A percentile compares a stretch with the other conserved stretches of the same genome.
Conservation (phyloP, 306 rosid genomes). For the Cicer judaicum region DNA sequence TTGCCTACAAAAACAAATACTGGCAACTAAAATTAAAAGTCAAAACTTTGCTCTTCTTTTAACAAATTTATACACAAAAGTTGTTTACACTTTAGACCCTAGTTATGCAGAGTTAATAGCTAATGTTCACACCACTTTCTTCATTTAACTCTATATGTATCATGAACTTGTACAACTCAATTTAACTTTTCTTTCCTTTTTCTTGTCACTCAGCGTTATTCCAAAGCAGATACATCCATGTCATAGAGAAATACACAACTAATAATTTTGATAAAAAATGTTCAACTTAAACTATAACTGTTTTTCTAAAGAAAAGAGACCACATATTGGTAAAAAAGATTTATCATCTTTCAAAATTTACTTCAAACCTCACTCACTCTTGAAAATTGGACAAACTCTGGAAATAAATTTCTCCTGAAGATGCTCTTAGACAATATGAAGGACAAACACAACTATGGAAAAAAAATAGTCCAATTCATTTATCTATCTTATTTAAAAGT, state of each 20-base stretch:
- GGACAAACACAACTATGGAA: not conserved
- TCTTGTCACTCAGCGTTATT: not conserved
- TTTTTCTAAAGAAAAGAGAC: too few species aligned
- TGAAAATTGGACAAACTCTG: too few species aligned
- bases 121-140: conserved; percentile 22
- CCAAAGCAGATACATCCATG: not conserved
- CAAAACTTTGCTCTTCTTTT: conserved; percentile 34
- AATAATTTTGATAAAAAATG: too few species aligned
- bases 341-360: too few species aligned
- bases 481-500: not conserved
- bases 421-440: too few species aligned
- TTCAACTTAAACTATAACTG: too few species aligned
- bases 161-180: conserved; percentile 14
- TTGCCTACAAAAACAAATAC: not conserved
- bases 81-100: conserved; percentile 6
- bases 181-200: conserved; percentile 22
- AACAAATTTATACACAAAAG: conserved; percentile 32
- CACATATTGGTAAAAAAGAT: too few species aligned
- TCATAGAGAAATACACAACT: not conserved
- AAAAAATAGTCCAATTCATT: not conserved
- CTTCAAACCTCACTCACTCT: too few species aligned
- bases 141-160: not conserved
- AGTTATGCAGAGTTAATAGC: conserved; percentile 27
- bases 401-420: too few species aligned
- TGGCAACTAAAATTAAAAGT: conserved; percentile 26